phyloP scores from a whole-genome alignment of 2,329 filamentous ascomycete species.

The Aspergillus sp. region DNA sequence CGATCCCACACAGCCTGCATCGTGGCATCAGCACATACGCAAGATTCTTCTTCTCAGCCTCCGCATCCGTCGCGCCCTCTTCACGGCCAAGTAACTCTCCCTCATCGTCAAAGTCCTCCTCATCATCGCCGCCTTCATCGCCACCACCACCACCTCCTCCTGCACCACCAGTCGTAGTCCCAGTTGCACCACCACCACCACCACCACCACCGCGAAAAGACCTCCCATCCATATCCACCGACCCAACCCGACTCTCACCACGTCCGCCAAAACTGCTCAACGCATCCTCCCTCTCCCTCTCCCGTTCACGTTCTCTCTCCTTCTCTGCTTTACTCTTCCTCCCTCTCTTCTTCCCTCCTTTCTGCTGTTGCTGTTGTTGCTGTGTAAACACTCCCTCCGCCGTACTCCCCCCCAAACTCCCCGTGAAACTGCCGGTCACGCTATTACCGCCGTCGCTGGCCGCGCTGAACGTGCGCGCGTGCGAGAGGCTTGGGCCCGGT shows the following conservation, averaged over 20 bases:
- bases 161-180: conserved; percentile 9
- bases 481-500: too few relatives aligned
- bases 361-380: conserved; percentile 1
- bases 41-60: conserved; percentile 45
- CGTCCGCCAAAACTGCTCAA: conserved; percentile 15
- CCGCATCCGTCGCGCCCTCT: conserved; percentile 40
- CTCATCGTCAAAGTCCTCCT: conserved; percentile 43
- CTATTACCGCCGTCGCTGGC: conserved; percentile 31
- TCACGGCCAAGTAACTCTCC: conserved; percentile 39
- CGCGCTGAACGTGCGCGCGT: conserved; percentile 13
- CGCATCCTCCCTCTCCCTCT: conserved; percentile 27
- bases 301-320: conserved; percentile 25
- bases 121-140: conserved; percentile 43
- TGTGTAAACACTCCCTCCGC: conserved; percentile 24
- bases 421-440: conserved; percentile 36
- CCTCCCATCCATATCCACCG: conserved; percentile 23
- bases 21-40: conserved; percentile 29
- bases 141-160: conserved; percentile 39
- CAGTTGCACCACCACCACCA: conserved; percentile 25
- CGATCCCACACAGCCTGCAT: not conserved
- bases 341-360: conserved; percentile 28
- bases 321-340: conserved; percentile 33
- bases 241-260: conserved; percentile 22
- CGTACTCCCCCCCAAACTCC: conserved; percentile 29
- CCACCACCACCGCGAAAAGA: conserved; percentile 24